phyloP scores from a whole-genome alignment of 2,329 filamentous ascomycete genomes.

The Laburnicola sp. region DNA sequence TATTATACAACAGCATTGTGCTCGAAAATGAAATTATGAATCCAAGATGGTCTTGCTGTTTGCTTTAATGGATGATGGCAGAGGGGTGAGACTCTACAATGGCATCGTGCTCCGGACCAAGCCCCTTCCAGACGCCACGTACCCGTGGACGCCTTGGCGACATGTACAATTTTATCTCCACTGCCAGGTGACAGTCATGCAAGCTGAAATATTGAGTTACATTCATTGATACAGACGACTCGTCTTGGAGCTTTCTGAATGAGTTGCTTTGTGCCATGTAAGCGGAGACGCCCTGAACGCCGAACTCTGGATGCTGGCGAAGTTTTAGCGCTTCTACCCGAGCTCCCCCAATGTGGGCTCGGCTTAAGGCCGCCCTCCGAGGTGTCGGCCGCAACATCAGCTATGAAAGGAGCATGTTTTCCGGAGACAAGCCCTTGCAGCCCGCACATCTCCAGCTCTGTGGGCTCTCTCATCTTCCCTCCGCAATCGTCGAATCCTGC shows the following conservation, averaged over 20 bases:
- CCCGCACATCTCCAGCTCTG: slow-evolving; percentile 4
- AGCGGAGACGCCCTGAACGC: not conserved
- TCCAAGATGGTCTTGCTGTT: not conserved
- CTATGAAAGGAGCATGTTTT: slow-evolving; percentile 13
- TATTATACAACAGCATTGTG: slow-evolving; percentile 31
- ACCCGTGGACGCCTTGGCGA: too few relatives aligned
- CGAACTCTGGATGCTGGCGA: too few relatives aligned
- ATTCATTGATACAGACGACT: too few relatives aligned
- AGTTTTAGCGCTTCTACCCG: slow-evolving; percentile 6
- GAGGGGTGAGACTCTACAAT: too few relatives aligned
- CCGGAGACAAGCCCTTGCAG: not conserved
- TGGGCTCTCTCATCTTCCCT: not conserved
- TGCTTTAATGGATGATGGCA: not conserved
- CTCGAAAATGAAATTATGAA: slow-evolving; percentile 25
- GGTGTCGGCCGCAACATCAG: slow-evolving; percentile 1
- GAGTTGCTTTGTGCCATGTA: not conserved
- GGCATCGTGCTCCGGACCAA: too few relatives aligned
- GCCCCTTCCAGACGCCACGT: too few relatives aligned
- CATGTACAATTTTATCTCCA: too few relatives aligned
- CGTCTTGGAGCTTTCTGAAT: slow-evolving; percentile 9
- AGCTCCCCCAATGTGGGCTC: slow-evolving; percentile 3
- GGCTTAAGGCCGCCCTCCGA: not conserved
- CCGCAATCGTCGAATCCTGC: not conserved
- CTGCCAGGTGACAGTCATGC: too few relatives aligned
- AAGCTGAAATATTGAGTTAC: too few relatives aligned